phyloP scores from a whole-genome alignment of 345 rosid species.

The Brassica napus region Da-Ae NC_063452.1:1247501-1248000 shows the following conservation, averaged over 20 bases:
- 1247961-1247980: neutral
- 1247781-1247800: neutral
- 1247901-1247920: slow-evolving; percentile 68
- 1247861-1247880: slow-evolving; percentile 65
- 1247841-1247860: slow-evolving; percentile 75
- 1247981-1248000: neutral
- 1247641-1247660: slow-evolving; percentile 7
- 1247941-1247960: slow-evolving; percentile 76
- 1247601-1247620: slow-evolving; percentile 43
- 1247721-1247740: slow-evolving; percentile 65
- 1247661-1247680: slow-evolving; percentile 87
- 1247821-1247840: slow-evolving; percentile 46
- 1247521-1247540: slow-evolving; percentile 79
- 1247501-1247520: slow-evolving; percentile 79
- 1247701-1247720: slow-evolving; percentile 64
- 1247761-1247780: slow-evolving; percentile 20
- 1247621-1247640: slow-evolving; percentile 13
- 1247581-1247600: slow-evolving; percentile 79
- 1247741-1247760: slow-evolving; percentile 38
- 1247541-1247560: slow-evolving; percentile 71
- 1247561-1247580: slow-evolving; percentile 85
- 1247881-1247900: slow-evolving; percentile 55
- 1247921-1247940: slow-evolving; percentile 78
- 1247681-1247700: slow-evolving; percentile 49
- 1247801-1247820: slow-evolving; percentile 1